These are phyloP conservation scores for Oidiodendron maius DNA, from an alignment of 495 filamentous ascomycete species.

Conservation along the genomic window DNA sequence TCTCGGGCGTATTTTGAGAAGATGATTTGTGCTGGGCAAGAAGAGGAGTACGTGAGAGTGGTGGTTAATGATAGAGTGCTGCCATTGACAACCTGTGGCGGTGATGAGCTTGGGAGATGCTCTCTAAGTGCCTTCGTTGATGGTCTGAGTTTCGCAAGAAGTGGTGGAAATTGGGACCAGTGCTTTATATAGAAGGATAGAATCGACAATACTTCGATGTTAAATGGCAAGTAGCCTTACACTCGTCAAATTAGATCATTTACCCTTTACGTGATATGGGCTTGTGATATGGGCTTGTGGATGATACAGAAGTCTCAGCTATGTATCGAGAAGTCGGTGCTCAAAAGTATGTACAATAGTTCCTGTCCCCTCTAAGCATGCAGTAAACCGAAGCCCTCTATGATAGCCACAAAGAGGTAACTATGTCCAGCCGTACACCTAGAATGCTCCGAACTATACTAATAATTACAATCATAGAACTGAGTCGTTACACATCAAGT, in stretches of 20 bases:
- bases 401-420: no score
- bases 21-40: slow-evolving; percentile 54
- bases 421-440: background rate
- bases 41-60: slow-evolving; percentile 61
- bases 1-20: slow-evolving; percentile 77
- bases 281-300: background rate
- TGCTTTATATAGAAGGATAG: slow-evolving; percentile 52
- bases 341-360: no score
- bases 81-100: slow-evolving; percentile 59
- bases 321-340: background rate
- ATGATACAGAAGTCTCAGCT: background rate
- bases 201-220: background rate
- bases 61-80: slow-evolving; percentile 79
- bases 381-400: no score
- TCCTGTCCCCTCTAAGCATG: no score
- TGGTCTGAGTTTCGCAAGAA: slow-evolving; percentile 62
- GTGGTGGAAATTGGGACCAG: slow-evolving; percentile 62
- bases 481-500: slow-evolving; percentile 35
- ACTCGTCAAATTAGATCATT: no score
- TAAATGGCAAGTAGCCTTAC: no score
- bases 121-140: slow-evolving; percentile 57
- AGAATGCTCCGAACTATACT: no score
- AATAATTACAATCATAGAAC: no score
- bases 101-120: slow-evolving; percentile 64
- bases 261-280: no score